phyloP scores from a whole-genome alignment of 257 asterid genomes.

The Solanum chilense region DNA sequence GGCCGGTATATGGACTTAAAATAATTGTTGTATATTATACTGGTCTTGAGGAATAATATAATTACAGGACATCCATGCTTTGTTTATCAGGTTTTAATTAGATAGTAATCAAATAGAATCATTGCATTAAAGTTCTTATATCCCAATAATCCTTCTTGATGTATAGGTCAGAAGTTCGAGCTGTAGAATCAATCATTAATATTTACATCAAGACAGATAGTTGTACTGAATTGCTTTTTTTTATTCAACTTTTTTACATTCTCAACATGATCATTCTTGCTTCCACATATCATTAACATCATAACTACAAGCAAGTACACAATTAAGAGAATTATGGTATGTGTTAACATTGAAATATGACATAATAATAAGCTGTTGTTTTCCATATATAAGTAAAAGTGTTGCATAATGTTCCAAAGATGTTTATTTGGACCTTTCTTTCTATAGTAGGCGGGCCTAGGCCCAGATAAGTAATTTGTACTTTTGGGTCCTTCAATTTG shows the following conservation, averaged over 20 bases:
- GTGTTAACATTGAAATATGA: background rate
- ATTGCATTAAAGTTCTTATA: background rate
- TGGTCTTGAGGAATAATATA: background rate
- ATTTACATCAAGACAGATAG: rapidly evolving
- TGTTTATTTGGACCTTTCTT: background rate
- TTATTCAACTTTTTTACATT: background rate
- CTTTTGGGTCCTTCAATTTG: background rate
- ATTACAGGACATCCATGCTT: background rate
- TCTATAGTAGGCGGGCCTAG: background rate
- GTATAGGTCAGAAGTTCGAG: background rate
- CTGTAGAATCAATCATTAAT: background rate
- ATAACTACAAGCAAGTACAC: background rate
- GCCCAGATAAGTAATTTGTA: background rate
- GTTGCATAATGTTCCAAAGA: background rate
- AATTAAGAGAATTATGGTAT: background rate
- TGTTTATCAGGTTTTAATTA: background rate
- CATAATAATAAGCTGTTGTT: background rate
- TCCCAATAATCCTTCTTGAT: no score
- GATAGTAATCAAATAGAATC: background rate
- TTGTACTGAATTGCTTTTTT: background rate
- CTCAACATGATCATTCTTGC: background rate
- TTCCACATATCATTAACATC: background rate
- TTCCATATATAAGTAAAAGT: background rate
- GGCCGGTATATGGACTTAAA: background rate
- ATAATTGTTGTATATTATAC: background rate